Evolutionary conservation across 1,284 basidiomycete species (phyloP).

Genomic region (Megacollybia platyphylla): DNA sequence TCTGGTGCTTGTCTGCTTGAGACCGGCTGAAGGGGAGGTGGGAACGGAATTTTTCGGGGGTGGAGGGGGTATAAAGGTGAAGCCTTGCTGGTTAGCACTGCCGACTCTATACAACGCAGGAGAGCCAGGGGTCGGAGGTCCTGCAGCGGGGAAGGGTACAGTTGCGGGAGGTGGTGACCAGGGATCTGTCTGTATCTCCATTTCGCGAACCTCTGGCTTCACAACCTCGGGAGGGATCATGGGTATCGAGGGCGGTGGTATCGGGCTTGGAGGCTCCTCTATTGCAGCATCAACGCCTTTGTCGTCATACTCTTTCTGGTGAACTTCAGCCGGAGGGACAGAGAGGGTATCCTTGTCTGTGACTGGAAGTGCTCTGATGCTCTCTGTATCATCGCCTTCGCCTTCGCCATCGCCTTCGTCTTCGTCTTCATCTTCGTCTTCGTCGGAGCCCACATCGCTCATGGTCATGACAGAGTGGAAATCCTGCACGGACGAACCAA

Average conservation of each 20-base stretch:
- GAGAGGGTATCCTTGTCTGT: conserved; percentile 15
- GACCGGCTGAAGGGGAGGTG: conserved; percentile 24
- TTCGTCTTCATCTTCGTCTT: conserved; percentile 40
- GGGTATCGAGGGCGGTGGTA: conserved; percentile 1
- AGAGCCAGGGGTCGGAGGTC: conserved; percentile 11
- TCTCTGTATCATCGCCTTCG: conserved; percentile 38
- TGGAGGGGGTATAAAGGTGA: conserved; percentile 60
- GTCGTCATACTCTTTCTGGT: conserved; percentile 15
- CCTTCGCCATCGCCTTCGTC: conserved; percentile 34
- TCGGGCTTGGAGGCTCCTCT: conserved; percentile 9
- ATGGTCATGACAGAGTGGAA: conserved; percentile 68
- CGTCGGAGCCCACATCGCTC: conserved; percentile 31
- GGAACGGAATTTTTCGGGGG: conserved; percentile 15
- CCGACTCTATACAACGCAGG: conserved; percentile 46
- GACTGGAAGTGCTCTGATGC: conserved; percentile 51
- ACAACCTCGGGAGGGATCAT: conserved; percentile 13
- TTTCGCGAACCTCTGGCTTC: conserved; percentile 56
- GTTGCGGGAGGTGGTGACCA: conserved; percentile 33
- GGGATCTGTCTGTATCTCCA: conserved; percentile 67
- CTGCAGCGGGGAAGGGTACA: conserved; percentile 13
- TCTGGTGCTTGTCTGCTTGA: conserved; percentile 17
- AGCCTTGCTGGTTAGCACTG: conserved; percentile 42
- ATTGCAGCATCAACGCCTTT: conserved; percentile 23
- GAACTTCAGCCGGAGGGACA: conserved; percentile 10
- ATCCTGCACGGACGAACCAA: conserved; percentile 24